Conservation (phyloP, 768 basidiomycete species). For the Russula foetens region DNA sequence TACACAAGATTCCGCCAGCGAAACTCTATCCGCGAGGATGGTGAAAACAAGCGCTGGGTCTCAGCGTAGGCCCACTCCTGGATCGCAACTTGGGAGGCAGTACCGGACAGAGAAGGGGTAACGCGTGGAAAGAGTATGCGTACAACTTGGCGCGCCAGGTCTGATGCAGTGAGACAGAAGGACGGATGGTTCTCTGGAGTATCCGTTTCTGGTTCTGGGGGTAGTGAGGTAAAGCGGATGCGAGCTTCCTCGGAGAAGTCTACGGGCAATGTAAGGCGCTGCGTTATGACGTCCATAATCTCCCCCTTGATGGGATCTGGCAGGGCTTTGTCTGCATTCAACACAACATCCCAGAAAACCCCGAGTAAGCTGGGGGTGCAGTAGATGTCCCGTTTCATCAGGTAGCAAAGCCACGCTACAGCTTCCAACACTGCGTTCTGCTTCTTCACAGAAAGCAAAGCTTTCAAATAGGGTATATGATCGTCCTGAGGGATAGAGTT, state of each 20-base stretch:
- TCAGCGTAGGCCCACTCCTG: conserved; percentile 14
- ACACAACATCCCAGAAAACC: conserved; percentile 36
- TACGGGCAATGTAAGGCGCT: conserved; percentile 25
- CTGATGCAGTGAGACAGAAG: conserved; percentile 17
- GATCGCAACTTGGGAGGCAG: conserved; percentile 12
- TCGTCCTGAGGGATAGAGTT: not conserved
- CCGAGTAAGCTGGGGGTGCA: conserved; percentile 32
- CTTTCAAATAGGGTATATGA: conserved; percentile 3
- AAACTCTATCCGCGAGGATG: not conserved
- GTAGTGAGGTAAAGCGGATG: not conserved
- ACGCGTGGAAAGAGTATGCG: conserved; percentile 15
- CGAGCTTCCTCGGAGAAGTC: conserved; percentile 16
- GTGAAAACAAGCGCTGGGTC: conserved; percentile 11
- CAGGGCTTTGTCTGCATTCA: conserved; percentile 25
- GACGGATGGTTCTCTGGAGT: conserved; percentile 3
- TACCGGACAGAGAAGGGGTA: not conserved
- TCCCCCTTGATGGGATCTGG: conserved; percentile 25
- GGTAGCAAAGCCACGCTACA: conserved; percentile 7
- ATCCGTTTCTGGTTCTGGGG: not conserved
- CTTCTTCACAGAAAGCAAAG: conserved; percentile 7
- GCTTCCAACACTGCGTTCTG: not conserved
- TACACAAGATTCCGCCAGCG: conserved; percentile 19
- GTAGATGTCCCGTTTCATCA: conserved; percentile 17
- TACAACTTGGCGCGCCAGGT: conserved; percentile 10
- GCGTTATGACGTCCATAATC: conserved; percentile 31